Evolutionary conservation across 768 basidiomycete species (phyloP).

Genomic region (Leccinum broughii): DNA sequence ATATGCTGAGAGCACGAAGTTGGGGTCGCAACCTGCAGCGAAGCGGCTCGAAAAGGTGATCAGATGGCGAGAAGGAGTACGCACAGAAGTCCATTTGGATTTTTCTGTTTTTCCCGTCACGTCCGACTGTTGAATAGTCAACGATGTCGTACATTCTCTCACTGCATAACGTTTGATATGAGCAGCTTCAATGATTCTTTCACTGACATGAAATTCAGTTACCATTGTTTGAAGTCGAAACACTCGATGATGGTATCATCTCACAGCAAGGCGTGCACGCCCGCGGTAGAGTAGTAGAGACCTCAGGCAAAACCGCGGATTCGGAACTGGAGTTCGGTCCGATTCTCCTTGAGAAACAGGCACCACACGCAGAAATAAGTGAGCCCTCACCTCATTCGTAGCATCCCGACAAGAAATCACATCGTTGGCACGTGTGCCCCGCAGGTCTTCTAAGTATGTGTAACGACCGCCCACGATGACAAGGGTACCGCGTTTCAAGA

Average conservation of each 20-base stretch:
- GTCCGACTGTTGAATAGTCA: background rate
- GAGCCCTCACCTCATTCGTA: constrained; percentile 34
- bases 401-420: constrained; percentile 36
- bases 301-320: background rate
- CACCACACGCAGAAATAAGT: background rate
- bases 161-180: background rate
- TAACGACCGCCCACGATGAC: constrained; percentile 35
- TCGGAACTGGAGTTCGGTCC: background rate
- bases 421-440: constrained; percentile 37
- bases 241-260: background rate
- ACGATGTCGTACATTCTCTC: background rate
- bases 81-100: background rate
- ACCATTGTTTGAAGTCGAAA: background rate
- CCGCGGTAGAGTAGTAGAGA: background rate
- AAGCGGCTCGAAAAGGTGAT: background rate
- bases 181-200: background rate
- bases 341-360: background rate
- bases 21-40: background rate
- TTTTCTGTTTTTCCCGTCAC: background rate
- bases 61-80: background rate
- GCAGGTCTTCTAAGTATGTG: constrained; percentile 38
- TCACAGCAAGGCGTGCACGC: background rate
- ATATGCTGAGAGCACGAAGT: background rate
- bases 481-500: constrained; percentile 30
- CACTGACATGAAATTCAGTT: background rate